Percentiles rank a stretch among this genome's conserved stretches.
phyloP scores from a whole-genome alignment of 2,329 filamentous ascomycete species.

The Sclerotinia minor region DNA sequence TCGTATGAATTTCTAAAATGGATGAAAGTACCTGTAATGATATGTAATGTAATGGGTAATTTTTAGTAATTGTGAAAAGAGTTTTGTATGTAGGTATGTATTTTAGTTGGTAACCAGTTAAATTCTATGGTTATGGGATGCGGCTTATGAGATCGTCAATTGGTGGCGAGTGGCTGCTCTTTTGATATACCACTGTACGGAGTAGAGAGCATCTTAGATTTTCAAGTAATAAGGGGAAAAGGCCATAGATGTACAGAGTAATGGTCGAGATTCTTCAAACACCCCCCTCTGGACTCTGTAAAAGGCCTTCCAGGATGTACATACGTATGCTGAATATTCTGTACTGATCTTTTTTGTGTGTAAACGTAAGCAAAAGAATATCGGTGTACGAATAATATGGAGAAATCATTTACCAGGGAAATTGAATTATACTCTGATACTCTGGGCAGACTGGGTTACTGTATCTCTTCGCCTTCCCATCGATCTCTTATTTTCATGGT shows the following conservation, averaged over 20 bases:
- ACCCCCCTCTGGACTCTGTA: neutral
- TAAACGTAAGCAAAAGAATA: constrained; percentile 12
- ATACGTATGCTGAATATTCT: neutral
- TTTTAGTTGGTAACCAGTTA: neutral
- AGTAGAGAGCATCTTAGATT: neutral
- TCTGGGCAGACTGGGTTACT: neutral
- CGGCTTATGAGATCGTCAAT: neutral
- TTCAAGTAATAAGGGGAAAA: neutral
- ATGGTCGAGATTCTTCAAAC: neutral
- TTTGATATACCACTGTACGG: too few relatives aligned
- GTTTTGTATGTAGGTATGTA: too few relatives aligned
- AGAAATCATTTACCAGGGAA: neutral
- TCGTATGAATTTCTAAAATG: neutral
- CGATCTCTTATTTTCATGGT: constrained; percentile 3
- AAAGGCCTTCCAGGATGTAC: neutral
- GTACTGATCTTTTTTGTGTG: neutral
- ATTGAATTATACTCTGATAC: neutral
- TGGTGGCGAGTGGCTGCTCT: neutral
- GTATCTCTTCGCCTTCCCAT: too few relatives aligned
- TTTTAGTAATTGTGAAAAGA: neutral
- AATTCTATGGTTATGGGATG: neutral
- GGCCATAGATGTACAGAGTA: too few relatives aligned
- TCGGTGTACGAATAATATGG: constrained; percentile 17
- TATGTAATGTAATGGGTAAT: neutral
- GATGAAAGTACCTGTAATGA: neutral